Percentiles rank a stretch among this genome's conserved stretches.
phyloP scores from a whole-genome alignment of 495 filamentous ascomycete genomes.

The Elaphomyces granulatus region DNA sequence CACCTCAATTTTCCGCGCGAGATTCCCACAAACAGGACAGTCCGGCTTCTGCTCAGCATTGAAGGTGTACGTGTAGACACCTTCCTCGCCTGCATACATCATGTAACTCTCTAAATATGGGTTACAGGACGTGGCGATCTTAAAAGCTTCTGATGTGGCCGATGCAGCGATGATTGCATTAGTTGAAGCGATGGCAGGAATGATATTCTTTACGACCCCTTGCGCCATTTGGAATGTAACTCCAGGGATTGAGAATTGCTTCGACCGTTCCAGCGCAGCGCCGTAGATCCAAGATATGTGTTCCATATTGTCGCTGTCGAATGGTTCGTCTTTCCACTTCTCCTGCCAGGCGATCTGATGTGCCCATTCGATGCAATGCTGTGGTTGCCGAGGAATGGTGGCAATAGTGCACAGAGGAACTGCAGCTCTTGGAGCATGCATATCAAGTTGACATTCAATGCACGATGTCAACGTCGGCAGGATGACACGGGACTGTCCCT shows the following conservation, averaged over 20 bases:
- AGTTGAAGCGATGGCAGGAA: constrained; percentile 94
- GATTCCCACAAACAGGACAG: constrained; percentile 85
- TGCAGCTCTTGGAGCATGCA: constrained; percentile 86
- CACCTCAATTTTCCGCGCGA: constrained; percentile 56
- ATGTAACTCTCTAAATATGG: constrained; percentile 89
- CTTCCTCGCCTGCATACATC: constrained; percentile 96
- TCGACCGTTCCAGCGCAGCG: constrained; percentile 61
- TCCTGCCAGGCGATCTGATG: constrained; percentile 73
- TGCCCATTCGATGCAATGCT: constrained; percentile 99
- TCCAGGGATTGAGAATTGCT: constrained; percentile 81
- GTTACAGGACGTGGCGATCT: constrained; percentile 71
- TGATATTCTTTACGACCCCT: constrained; percentile 98
- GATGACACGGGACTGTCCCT: constrained; percentile 89
- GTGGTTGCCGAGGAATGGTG: constrained; percentile 90
- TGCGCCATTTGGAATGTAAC: constrained; percentile 96
- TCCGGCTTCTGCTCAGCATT: constrained; percentile 81
- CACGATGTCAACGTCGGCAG: constrained; percentile 84
- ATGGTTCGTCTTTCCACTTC: constrained; percentile 40
- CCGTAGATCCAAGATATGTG: constrained; percentile 96
- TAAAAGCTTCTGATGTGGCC: constrained; percentile 94
- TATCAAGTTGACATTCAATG: constrained; percentile 96
- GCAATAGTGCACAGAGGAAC: constrained; percentile 96
- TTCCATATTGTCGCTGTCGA: constrained; percentile 93
- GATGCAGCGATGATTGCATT: constrained; percentile 93
- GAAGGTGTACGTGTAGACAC: constrained; percentile 95